These are phyloP conservation scores for Talaromyces sp. DNA, from an alignment of 2,329 filamentous ascomycete genomes.

Conservation along the genomic window DNA sequence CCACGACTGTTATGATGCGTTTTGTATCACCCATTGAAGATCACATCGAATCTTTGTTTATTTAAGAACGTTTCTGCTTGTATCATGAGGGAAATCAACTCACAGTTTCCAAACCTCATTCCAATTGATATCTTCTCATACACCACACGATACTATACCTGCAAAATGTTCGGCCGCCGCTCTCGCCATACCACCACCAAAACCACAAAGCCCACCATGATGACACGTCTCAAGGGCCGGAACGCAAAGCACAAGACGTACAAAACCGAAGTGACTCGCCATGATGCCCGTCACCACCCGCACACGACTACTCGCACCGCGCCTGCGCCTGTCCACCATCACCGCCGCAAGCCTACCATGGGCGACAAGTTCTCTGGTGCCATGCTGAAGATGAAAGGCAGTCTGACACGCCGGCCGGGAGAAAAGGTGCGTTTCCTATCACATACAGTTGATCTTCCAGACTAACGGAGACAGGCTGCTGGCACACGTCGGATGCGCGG, in stretches of 20 bases:
- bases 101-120: neutral
- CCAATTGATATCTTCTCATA: neutral
- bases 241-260: constrained; percentile 27
- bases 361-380: constrained; percentile 76
- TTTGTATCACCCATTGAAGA: neutral
- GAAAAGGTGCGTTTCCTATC: constrained; percentile 54
- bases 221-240: constrained; percentile 49
- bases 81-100: no score
- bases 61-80: neutral
- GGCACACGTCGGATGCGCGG: constrained; percentile 69
- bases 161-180: constrained; percentile 11
- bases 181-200: constrained; percentile 29
- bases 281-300: constrained; percentile 33
- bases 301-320: constrained; percentile 42
- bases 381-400: constrained; percentile 67
- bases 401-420: constrained; percentile 62
- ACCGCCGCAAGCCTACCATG: constrained; percentile 62
- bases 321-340: constrained; percentile 45
- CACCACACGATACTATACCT: neutral
- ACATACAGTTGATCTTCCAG: neutral
- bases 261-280: constrained; percentile 21
- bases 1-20: neutral
- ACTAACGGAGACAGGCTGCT: constrained; percentile 52
- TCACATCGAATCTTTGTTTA: neutral
- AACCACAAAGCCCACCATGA: constrained; percentile 47